Base-by-base conservation (phyloP, 2,329 filamentous ascomycete genomes). In the Diaporthe ampelina region DNA sequence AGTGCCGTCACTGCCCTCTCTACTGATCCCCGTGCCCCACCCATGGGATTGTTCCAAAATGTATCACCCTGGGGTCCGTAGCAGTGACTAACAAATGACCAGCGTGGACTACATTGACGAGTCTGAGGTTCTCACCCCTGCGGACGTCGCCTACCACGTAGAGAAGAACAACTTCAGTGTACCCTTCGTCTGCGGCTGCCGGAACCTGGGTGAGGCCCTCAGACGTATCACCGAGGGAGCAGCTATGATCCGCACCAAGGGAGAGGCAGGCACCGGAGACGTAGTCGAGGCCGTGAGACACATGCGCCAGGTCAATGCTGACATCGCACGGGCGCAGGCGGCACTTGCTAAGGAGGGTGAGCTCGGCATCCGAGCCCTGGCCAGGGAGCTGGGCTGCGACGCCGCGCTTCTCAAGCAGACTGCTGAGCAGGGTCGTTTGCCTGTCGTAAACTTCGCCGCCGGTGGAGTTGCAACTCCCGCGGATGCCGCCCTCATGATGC, bases 391-490 rank as follows among this genome's bases (percentile, higher is more conserved):
- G 65, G 94, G 93, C 76, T 92, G 91, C 72, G 93, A 97, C 73
- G 94, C 91, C 74, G 90, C 91, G 11, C 88, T 99, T 76, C 90
- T 99, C 45, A 93, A 92, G 83, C 92, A 98, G 88, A 96, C 94
- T 0, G 96, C 95, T 1, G 91, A 95, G 87, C 88, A 97, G 77
- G 95, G 95, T 57, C 90, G 97, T 68, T 88, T 99, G 72, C 97
- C 97, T 3, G 96, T 98, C 0, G 97, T 99, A 77, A 98, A 98
- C 88, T 98, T 99, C 79, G 97, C 97, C 0, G 97, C 97, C 4
- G 97, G 97, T n/a, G 97, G 97, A 74, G 94, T 99, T n/a, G 97
- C 97, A n/a, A 99, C 97, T 0, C 97, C 97, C 0, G 97, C 97
- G 0, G 97, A 99, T 84, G 97, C 97, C 0, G 97, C 97, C 2